Evolutionary conservation across 1,284 basidiomycete species (phyloP).

Genomic region (Exsudoporus floridanus): DNA sequence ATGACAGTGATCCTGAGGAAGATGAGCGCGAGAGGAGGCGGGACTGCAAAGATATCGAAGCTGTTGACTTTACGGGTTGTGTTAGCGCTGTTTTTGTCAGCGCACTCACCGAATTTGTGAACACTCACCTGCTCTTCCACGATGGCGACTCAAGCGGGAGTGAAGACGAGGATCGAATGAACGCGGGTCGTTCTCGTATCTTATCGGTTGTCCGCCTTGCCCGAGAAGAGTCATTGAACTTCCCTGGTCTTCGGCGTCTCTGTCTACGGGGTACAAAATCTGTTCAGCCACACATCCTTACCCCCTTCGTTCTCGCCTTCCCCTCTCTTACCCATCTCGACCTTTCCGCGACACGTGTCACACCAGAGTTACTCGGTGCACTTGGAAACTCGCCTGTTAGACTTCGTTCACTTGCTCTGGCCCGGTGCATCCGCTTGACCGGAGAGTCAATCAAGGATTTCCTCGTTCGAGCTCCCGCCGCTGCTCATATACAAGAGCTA

Average conservation of each 20-base stretch:
- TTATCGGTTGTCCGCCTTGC: conserved; percentile 32
- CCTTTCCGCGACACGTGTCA: conserved; percentile 81
- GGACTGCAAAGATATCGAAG: conserved; percentile 81
- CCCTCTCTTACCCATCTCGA: conserved; percentile 89
- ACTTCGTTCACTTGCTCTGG: conserved; percentile 82
- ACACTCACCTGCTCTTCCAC: conserved; percentile 56
- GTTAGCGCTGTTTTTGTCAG: conserved; percentile 86
- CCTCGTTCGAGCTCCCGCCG: conserved; percentile 68
- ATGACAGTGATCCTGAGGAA: conserved; percentile 58
- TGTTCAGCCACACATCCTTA: conserved; percentile 68
- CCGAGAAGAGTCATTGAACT: conserved; percentile 55
- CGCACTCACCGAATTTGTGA: conserved; percentile 82
- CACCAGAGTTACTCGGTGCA: conserved; percentile 70
- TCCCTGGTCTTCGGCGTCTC: conserved; percentile 81
- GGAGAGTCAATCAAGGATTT: conserved; percentile 79
- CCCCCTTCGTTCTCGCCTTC: conserved; percentile 82
- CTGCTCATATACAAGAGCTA: conserved; percentile 70
- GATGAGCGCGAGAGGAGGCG: conserved; percentile 71
- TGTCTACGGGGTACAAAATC: conserved; percentile 85
- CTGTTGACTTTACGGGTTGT: conserved; percentile 93
- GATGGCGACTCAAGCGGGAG: conserved; percentile 50
- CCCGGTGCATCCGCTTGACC: conserved; percentile 82
- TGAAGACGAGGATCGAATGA: conserved; percentile 39
- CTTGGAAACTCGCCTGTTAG: conserved; percentile 69
- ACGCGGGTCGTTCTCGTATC: conserved; percentile 34